Conservation (phyloP, 805 yeast species). For the Yamadazyma paraphyllophila region DNA sequence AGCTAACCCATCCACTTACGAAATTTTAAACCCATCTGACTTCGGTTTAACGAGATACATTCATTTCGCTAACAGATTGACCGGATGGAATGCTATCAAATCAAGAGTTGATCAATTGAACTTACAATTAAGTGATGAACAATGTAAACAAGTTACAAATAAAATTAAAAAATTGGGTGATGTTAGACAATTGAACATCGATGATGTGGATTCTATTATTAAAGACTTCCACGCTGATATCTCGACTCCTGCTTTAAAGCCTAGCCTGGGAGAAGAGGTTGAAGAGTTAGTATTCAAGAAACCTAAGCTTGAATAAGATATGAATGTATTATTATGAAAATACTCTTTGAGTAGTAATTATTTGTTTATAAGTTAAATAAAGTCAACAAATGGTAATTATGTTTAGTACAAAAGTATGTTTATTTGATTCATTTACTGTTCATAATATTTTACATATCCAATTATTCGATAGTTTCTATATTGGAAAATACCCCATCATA, state of each 20-base stretch:
- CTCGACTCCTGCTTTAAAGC: constrained; percentile 24
- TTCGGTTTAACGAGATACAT: constrained; percentile 61
- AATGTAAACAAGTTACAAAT: constrained; percentile 53
- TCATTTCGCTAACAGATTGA: constrained; percentile 59
- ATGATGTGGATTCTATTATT: constrained; percentile 60
- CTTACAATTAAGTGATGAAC: constrained; percentile 54
- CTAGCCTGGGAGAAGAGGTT: constrained; percentile 5
- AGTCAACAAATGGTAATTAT: background rate
- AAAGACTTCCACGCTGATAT: constrained; percentile 51
- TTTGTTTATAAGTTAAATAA: too few relatives aligned
- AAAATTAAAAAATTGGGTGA: constrained; percentile 59
- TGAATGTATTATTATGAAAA: too few relatives aligned
- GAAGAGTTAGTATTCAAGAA: constrained; percentile 11
- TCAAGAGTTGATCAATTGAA: constrained; percentile 60
- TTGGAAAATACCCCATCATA: constrained; percentile 11
- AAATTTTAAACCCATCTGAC: constrained; percentile 56
- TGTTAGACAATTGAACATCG: constrained; percentile 57
- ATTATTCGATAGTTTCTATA: background rate
- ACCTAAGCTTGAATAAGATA: constrained; percentile 18
- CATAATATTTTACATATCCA: background rate
- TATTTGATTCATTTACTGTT: background rate
- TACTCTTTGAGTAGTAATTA: too few relatives aligned
- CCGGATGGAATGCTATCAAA: constrained; percentile 65
- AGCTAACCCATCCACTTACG: constrained; percentile 64
- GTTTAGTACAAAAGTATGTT: background rate